Conservation (phyloP, 108 stramenopile genomes). For the Thalassiosira profunda region DNA sequence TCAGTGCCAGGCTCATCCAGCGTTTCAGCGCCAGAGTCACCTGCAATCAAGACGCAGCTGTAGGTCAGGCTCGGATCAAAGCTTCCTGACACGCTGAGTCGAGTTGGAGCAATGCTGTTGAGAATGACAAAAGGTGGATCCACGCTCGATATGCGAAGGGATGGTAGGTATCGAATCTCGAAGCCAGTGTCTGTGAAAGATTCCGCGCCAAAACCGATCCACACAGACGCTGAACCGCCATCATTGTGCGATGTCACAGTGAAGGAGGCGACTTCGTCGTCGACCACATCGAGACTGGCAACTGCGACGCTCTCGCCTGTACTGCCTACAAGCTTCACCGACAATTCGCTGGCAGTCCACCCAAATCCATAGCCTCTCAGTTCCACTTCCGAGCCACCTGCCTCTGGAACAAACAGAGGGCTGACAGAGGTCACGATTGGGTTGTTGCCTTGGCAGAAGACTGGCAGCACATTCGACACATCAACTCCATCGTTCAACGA, state of each 20-base stretch:
- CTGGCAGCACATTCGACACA: neutral
- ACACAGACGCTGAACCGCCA: neutral
- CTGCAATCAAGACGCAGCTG: too few relatives aligned
- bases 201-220: neutral
- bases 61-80: neutral
- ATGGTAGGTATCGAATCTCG: neutral
- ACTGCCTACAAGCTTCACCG: neutral
- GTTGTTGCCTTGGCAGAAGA: neutral
- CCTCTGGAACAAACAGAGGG: constrained; percentile 1
- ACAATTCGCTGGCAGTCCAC: neutral
- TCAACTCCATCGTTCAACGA: constrained; percentile 5
- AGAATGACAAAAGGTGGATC: neutral
- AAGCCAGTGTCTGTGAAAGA: constrained; percentile 11
- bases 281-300: neutral
- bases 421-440: neutral
- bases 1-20: too few relatives aligned
- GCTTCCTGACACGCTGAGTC: neutral
- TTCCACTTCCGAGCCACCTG: neutral
- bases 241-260: neutral
- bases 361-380: neutral
- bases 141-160: neutral
- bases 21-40: too few relatives aligned
- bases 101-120: neutral
- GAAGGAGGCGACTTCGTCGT: neutral
- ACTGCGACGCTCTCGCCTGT: too few relatives aligned